Percentiles rank a stretch among this genome's conserved stretches.
phyloP scores from a whole-genome alignment of 352 stramenopile species.

The Globisporangium paroecandrum region DNA sequence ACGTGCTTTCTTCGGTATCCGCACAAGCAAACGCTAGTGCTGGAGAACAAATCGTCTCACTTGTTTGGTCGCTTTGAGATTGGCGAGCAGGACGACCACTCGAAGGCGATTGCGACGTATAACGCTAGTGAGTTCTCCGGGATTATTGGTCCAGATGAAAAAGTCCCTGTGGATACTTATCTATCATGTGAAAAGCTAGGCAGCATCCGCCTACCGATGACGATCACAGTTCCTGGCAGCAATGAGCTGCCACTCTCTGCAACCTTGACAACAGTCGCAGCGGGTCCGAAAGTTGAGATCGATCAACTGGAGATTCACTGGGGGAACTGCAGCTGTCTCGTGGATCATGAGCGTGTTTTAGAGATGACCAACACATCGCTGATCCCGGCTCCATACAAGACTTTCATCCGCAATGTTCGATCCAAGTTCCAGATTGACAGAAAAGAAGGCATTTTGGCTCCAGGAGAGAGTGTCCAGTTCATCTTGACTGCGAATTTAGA shows the following conservation, averaged over 20 bases:
- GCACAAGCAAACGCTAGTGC: conserved; percentile 79
- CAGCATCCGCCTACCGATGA: conserved; percentile 88
- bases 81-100: conserved; percentile 87
- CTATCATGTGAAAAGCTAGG: conserved; percentile 90
- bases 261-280: conserved; percentile 78
- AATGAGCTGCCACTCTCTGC: conserved; percentile 87
- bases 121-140: conserved; percentile 55
- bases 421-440: conserved; percentile 92
- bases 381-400: conserved; percentile 91
- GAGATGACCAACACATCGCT: conserved; percentile 86
- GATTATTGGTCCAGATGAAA: conserved; percentile 55
- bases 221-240: conserved; percentile 79
- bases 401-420: conserved; percentile 89
- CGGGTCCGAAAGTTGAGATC: conserved; percentile 83
- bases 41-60: conserved; percentile 85
- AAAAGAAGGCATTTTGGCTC: conserved; percentile 83
- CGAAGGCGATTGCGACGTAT: conserved; percentile 80
- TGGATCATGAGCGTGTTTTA: conserved; percentile 70
- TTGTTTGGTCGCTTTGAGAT: conserved; percentile 89
- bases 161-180: conserved; percentile 69
- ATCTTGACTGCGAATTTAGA: conserved; percentile 90
- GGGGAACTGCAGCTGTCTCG: conserved; percentile 89
- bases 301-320: conserved; percentile 85
- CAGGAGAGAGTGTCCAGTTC: conserved; percentile 71
- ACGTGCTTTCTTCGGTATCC: conserved; percentile 90